Base-by-base conservation (phyloP, 2,329 filamentous ascomycete species). In the Chrysosporium keratinophilum region DNA sequence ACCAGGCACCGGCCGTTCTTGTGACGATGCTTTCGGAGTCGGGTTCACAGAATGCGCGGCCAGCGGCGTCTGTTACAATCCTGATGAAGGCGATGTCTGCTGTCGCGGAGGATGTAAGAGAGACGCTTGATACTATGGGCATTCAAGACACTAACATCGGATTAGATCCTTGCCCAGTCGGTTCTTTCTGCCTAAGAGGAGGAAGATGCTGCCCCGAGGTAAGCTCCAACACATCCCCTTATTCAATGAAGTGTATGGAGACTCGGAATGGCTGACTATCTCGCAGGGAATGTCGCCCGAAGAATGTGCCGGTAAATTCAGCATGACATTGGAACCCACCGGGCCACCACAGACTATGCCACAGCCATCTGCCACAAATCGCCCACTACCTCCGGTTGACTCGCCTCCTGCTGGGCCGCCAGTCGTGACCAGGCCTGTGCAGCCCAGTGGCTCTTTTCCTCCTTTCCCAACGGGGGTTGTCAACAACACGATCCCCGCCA, bases 91-190 rank as follows among this genome's bases (percentile, higher is more conserved):
- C 12, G 58, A 63, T 17, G 50, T 56, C 31, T 63, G 61, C 55
- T 62, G 61, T 53, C 48, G 50, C 17, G 58, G 51, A 45, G 56
- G 54, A 54, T 62, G 60, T 60, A 57, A 50, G 59, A 57, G 23
- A 17, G 20, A 12, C 20, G 5, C 15, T 17, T 9, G n/a, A 41
- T 31, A 5, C 19, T 2, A 12, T 42, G 1, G 15, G 1, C 4
- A 17, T 39, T 15, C 17, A 40, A 11, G 14, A 34, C 17, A 20
- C 40, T 57, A 41, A 57, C 43, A 17, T 14, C 2, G 11, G 33
- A 3, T 23, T 39, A 59, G 57, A 60, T 41, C 34, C 56, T 11
- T 60, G 59, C 42, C 59, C 59, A 43, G 19, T 11, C 3, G 58
- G 52, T 45, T 57, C 57, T 19, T 58, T 58, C 46, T 60, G 59